Evolutionary conservation across 2,329 filamentous ascomycete species (phyloP), one percentile per base, ranked within the genome.

Genomic region (Pseudopyrenochaeta lycopersici): DNA sequence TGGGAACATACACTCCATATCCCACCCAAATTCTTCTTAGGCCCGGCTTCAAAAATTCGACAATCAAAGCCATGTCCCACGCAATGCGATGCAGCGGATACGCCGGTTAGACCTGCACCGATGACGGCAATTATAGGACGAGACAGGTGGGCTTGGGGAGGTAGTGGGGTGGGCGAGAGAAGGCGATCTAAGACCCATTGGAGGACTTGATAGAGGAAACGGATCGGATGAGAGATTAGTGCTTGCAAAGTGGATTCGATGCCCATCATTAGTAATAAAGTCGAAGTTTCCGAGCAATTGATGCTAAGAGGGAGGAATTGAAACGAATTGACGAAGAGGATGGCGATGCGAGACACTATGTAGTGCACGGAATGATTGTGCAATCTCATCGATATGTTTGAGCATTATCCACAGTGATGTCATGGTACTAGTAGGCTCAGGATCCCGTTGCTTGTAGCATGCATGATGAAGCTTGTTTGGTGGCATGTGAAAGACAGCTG

Each of bases 11-110:
- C n/a, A 68, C 87, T 91, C 90, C 91, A 94, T 30, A 94, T 94
- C 0, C 91, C 91, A 14, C 90, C 90, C 0, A 96, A 73, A 20
- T 85, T 81, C 14, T 90, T 82, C 58, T 86, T 80, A 3, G 81
- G 75, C 1, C 89, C 89, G 7, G 86, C 85, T 71, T 96, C 91
- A 61, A 96, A 96, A 33, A 96, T 85, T 17, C 84, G 83, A 6
- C 92, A 89, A 58, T 95, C 90, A 62, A 94, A 94, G 39, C 91
- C 91, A 84, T 95, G 90, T 1, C 91, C 91, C 31, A 93, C 86
- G 68, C 90, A 92, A 72, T 96, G 91, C 1, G 90, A 87, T 0
- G 92, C 92, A 7, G 90, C 86, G 1, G 90, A 91, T 2, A 95
- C 87, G 33, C 85, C 85, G 3, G 91, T 95, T 49, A 96, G 81